phyloP scores from a whole-genome alignment of 2,329 filamentous ascomycete species.

The Phialophora macrospora region DNA sequence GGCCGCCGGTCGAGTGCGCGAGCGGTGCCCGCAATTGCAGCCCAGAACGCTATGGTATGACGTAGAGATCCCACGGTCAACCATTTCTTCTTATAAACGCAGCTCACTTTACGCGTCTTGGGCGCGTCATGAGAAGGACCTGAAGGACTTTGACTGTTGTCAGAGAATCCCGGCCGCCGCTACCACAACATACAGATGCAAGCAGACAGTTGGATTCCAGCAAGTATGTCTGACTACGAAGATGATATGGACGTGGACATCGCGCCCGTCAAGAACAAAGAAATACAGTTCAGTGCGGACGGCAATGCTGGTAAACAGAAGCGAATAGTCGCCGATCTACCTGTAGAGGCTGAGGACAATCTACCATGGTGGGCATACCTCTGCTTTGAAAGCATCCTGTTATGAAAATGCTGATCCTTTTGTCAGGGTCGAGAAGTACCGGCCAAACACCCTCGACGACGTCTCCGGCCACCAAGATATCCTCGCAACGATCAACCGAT shows the following conservation, averaged over 20 bases:
- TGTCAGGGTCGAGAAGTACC: slow-evolving; percentile 93
- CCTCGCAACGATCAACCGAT: slow-evolving; percentile 95
- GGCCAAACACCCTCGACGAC: slow-evolving; percentile 84
- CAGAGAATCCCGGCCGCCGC: not conserved
- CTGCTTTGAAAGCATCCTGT: slow-evolving; percentile 17
- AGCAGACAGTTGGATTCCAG: not conserved
- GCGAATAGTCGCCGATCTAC: slow-evolving; percentile 87
- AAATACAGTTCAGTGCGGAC: slow-evolving; percentile 73
- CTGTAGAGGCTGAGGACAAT: slow-evolving; percentile 90
- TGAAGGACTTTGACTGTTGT: not conserved
- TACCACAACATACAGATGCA: not conserved
- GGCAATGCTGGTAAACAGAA: slow-evolving; percentile 79
- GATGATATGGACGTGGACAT: slow-evolving; percentile 74
- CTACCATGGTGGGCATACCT: slow-evolving; percentile 73
- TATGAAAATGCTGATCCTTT: slow-evolving; percentile 20
- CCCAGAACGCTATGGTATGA: not conserved
- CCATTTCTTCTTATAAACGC: not conserved
- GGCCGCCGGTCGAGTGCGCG: not conserved
- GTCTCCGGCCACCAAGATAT: slow-evolving; percentile 98
- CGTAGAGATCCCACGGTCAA: not conserved
- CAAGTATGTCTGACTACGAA: slow-evolving; percentile 59
- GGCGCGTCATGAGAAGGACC: slow-evolving; percentile 9
- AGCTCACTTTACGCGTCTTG: slow-evolving; percentile 24
- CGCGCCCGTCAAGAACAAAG: slow-evolving; percentile 53
- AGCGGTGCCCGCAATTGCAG: not conserved